Conservation (phyloP, 176 grass and related monocot genomes). For the Metroxylon sagu region DNA sequence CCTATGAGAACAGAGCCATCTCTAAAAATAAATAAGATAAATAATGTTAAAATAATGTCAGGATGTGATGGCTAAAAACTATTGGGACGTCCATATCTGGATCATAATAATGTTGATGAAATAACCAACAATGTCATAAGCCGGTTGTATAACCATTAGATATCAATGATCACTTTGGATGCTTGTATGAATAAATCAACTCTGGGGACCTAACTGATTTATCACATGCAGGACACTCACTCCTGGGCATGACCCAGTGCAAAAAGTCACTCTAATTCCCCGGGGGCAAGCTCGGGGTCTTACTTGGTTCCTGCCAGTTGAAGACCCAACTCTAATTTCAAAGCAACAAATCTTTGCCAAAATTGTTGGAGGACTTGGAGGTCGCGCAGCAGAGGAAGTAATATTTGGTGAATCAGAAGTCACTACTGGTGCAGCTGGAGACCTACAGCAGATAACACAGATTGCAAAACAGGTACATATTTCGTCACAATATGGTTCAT, state of each 20-base stretch:
- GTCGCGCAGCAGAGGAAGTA: constrained; percentile 71
- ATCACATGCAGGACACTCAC: constrained; percentile 50
- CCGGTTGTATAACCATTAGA: no score
- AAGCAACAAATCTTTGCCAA: constrained; percentile 69
- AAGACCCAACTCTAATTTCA: constrained; percentile 53
- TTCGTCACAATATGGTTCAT: no score
- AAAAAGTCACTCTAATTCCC: constrained; percentile 78
- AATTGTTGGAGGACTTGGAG: constrained; percentile 71
- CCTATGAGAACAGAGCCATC: no score
- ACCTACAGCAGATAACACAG: constrained; percentile 81
- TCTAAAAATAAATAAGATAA: no score
- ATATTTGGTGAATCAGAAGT: constrained; percentile 71
- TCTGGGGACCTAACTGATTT: neutral
- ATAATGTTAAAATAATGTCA: no score
- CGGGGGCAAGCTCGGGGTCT: constrained; percentile 54
- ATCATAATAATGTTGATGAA: no score
- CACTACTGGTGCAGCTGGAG: constrained; percentile 73
- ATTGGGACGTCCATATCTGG: no score
- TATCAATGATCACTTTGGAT: neutral
- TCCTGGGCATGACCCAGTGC: constrained; percentile 63
- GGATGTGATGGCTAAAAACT: no score
- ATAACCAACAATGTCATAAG: no score
- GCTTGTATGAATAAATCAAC: neutral
- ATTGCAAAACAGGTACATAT: constrained; percentile 40
- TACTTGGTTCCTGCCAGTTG: constrained; percentile 64